Percentiles rank a stretch among this genome's conserved stretches.
phyloP scores from a whole-genome alignment of 495 filamentous ascomycete species.

The Terfezia claveryi region DNA sequence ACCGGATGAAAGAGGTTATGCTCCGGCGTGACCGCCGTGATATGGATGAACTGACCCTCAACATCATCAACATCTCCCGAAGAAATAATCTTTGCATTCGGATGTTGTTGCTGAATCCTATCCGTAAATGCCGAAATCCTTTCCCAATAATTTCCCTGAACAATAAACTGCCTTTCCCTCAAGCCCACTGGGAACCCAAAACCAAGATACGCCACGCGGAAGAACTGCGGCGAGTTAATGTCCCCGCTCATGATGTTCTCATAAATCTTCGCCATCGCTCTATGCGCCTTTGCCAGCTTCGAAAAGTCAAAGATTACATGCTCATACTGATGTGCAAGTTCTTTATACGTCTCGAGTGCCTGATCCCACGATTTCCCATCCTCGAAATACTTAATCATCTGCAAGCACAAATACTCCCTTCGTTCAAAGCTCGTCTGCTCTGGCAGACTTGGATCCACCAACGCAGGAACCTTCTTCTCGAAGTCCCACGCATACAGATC shows the following conservation, averaged over 20 bases:
- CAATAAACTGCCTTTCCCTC: conserved; percentile 82
- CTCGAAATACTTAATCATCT: conserved; percentile 85
- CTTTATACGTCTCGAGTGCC: conserved; percentile 73
- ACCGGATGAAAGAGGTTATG: conserved; percentile 70
- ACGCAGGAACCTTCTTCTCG: conserved; percentile 37
- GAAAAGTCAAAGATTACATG: conserved; percentile 70
- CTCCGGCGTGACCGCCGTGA: conserved; percentile 57
- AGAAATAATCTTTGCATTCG: conserved; percentile 59
- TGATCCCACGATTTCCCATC: conserved; percentile 81
- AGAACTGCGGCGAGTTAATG: conserved; percentile 60
- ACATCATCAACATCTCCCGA: conserved; percentile 42
- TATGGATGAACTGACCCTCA: conserved; percentile 83
- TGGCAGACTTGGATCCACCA: conserved; percentile 53
- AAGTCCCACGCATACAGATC: conserved; percentile 88
- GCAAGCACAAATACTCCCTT: conserved; percentile 77
- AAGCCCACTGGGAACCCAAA: conserved; percentile 66
- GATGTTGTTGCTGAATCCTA: conserved; percentile 78
- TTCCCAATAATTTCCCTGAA: conserved; percentile 59
- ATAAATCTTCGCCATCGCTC: conserved; percentile 84
- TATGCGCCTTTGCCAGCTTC: conserved; percentile 69
- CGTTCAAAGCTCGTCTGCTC: conserved; percentile 79
- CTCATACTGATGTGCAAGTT: conserved; percentile 78
- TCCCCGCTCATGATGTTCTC: conserved; percentile 56
- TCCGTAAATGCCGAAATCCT: conserved; percentile 66
- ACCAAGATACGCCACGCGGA: conserved; percentile 76